phyloP scores from a whole-genome alignment of 257 asterid species.

The Penstemon newberryi region DNA sequence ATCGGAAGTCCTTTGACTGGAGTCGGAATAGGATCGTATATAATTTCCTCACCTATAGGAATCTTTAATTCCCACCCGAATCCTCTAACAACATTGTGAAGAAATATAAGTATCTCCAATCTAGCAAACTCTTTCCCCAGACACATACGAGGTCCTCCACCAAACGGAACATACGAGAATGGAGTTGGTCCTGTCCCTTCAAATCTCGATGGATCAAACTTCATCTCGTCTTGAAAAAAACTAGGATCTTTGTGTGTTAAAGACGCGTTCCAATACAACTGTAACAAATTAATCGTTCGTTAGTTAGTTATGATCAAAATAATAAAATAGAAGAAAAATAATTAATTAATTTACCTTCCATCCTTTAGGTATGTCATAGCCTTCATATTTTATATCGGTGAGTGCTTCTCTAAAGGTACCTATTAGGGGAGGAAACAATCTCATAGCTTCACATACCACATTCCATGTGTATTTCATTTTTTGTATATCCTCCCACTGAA shows the following conservation, averaged over 20 bases:
- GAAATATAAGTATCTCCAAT: constrained; percentile 43
- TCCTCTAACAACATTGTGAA: constrained; percentile 35
- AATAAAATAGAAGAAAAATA: not conserved
- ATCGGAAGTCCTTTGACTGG: constrained; percentile 43
- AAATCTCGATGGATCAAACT: constrained; percentile 48
- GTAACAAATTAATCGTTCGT: not conserved
- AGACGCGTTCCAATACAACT: constrained; percentile 47
- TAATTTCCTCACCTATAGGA: constrained; percentile 40
- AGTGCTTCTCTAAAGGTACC: constrained; percentile 57
- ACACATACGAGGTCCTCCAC: constrained; percentile 62
- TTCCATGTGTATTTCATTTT: constrained; percentile 70
- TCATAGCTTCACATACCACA: constrained; percentile 49
- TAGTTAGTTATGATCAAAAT: not conserved
- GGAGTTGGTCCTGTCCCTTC: constrained; percentile 43
- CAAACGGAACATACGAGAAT: constrained; percentile 46
- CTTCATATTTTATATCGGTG: constrained; percentile 45
- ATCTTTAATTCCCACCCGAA: constrained; percentile 37
- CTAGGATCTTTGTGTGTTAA: constrained; percentile 40
- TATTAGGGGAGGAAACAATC: constrained; percentile 45
- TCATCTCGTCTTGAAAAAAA: constrained; percentile 31
- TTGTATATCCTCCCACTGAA: constrained; percentile 58
- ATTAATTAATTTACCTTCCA: constrained; percentile 45
- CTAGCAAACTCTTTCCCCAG: constrained; percentile 51
- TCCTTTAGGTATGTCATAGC: constrained; percentile 61
- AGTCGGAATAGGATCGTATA: constrained; percentile 37